These are phyloP conservation scores for Solanum peruvianum DNA, from an alignment of 257 asterid species.

Conservation along the genomic window DNA sequence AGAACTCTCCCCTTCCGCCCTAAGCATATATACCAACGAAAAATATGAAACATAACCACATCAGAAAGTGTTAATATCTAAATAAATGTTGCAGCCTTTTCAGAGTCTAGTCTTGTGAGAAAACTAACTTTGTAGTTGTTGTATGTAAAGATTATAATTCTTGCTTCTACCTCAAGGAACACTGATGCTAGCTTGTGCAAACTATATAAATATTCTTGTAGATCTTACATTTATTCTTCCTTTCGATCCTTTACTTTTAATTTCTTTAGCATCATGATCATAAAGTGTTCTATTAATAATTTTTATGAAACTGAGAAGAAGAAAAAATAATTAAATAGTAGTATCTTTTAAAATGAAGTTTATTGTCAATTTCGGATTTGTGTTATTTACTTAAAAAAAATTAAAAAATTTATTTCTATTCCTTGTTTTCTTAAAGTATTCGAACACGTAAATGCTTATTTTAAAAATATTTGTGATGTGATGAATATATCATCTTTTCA, in stretches of 20 bases:
- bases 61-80: not conserved
- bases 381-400: not conserved
- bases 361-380: not conserved
- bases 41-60: not conserved
- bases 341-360: not conserved
- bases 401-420: not conserved
- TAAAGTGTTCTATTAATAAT: not conserved
- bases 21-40: not conserved
- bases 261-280: not conserved
- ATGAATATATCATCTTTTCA: not conserved
- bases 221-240: not conserved
- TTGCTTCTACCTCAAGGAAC: not conserved
- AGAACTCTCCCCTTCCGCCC: not conserved
- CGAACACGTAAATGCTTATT: not conserved
- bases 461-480: not conserved
- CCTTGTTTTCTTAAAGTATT: not conserved
- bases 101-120: not conserved
- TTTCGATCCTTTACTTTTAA: not conserved
- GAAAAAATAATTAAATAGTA: not conserved
- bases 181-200: not conserved
- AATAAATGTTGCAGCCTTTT: not conserved
- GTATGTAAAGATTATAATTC: not conserved
- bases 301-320: not conserved
- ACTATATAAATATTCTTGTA: not conserved
- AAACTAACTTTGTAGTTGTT: not conserved